These are phyloP conservation scores for Lichtheimia ramosa DNA, from an alignment of 371 early-diverging fungal species.

Conservation along the genomic window DNA sequence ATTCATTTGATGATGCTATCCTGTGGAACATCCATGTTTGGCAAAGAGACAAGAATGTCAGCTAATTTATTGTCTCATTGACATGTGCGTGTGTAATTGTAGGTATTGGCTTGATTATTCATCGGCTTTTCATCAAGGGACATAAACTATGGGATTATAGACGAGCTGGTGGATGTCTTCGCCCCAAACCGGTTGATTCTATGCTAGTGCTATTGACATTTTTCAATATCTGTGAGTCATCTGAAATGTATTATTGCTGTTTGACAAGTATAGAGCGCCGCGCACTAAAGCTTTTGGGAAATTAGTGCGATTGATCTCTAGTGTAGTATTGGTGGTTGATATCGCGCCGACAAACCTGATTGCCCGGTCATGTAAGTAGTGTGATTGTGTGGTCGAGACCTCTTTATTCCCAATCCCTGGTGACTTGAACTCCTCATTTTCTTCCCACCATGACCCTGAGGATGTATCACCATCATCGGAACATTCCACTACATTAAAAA, in stretches of 20 bases:
- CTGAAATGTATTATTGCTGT: background rate
- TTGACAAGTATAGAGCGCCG: no score
- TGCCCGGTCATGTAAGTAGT: slow-evolving; percentile 25
- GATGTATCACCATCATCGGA: no score
- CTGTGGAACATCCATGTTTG: no score
- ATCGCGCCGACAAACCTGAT: slow-evolving; percentile 21
- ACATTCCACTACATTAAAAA: no score
- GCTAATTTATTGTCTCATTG: no score
- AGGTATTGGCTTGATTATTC: slow-evolving; percentile 18
- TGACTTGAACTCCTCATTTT: background rate
- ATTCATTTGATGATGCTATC: background rate
- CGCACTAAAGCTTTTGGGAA: background rate
- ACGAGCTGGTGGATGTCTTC: slow-evolving; percentile 15
- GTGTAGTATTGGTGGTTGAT: slow-evolving; percentile 22
- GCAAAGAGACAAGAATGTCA: no score
- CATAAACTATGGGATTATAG: slow-evolving; percentile 18
- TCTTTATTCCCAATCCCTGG: no score
- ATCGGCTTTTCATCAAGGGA: slow-evolving; percentile 19
- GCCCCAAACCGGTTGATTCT: slow-evolving; percentile 26
- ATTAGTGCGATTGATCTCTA: slow-evolving; percentile 27
- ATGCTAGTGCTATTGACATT: slow-evolving; percentile 20
- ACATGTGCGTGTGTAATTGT: background rate
- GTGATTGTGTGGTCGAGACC: no score
- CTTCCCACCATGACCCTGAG: background rate
- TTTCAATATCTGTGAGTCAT: slow-evolving; percentile 20